These are phyloP conservation scores for Rostrohypoxylon terebratum DNA, from an alignment of 495 filamentous ascomycete species.

Conservation along the genomic window DNA sequence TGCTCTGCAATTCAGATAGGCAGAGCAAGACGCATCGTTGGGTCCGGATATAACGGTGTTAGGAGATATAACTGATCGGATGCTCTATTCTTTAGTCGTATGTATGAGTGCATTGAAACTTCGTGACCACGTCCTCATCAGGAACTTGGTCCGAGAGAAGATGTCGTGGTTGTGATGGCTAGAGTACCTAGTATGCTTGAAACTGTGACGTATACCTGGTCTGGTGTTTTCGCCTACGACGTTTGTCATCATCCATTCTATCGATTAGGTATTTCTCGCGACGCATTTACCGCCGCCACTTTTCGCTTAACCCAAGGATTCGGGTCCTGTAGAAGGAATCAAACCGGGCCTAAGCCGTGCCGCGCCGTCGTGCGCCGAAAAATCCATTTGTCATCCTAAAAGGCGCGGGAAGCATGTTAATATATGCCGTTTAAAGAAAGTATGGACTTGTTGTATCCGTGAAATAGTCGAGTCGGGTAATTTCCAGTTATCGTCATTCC, in stretches of 20 bases:
- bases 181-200: slow-evolving; percentile 1
- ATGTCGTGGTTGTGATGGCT: not conserved
- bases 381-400: not conserved
- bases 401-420: not conserved
- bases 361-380: slow-evolving; percentile 14
- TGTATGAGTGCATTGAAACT: not conserved
- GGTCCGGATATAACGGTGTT: not conserved
- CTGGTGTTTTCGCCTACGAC: not conserved
- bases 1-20: not conserved
- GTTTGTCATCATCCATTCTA: not conserved
- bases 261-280: not conserved
- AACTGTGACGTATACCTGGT: not conserved
- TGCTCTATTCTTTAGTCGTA: not conserved
- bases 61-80: slow-evolving; percentile 10
- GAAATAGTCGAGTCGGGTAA: slow-evolving; percentile 7
- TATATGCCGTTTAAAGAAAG: slow-evolving; percentile 19
- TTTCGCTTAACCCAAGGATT: slow-evolving; percentile 1
- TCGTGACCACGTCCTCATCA: not conserved
- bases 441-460: slow-evolving; percentile 10
- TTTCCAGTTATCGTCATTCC: not conserved
- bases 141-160: not conserved
- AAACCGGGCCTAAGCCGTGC: not conserved
- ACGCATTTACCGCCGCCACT: not conserved
- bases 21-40: not conserved
- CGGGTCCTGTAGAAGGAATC: slow-evolving; percentile 9